Conservation (phyloP, 2,329 filamentous ascomycete species). For the Aspergillus novofumigatus region DNA sequence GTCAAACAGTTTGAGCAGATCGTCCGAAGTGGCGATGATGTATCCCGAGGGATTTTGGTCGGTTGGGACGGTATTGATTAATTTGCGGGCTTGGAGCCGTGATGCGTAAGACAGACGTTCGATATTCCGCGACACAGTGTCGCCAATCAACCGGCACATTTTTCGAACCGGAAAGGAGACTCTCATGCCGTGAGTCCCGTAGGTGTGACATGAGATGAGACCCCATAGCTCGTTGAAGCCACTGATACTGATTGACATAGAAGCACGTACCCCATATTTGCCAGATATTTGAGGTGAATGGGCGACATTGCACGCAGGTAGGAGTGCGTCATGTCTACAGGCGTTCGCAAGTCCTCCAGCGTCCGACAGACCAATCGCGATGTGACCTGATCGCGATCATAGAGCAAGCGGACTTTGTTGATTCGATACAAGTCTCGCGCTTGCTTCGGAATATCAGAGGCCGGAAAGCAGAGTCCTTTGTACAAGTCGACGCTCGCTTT, state of each 20-base stretch:
- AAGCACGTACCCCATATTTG: slow-evolving; percentile 87
- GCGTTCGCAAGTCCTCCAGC: slow-evolving; percentile 62
- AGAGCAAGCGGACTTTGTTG: slow-evolving; percentile 83
- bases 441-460: slow-evolving; percentile 79
- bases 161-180: slow-evolving; percentile 88
- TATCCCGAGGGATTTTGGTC: slow-evolving; percentile 81
- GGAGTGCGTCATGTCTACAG: slow-evolving; percentile 77
- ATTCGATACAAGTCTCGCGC: slow-evolving; percentile 85
- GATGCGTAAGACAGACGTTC: slow-evolving; percentile 83
- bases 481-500: slow-evolving; percentile 76
- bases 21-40: slow-evolving; percentile 84
- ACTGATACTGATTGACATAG: slow-evolving; percentile 91
- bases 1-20: slow-evolving; percentile 76
- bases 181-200: slow-evolving; percentile 79
- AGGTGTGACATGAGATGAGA: slow-evolving; percentile 79
- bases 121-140: slow-evolving; percentile 81
- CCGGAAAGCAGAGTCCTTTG: slow-evolving; percentile 83
- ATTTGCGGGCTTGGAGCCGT: slow-evolving; percentile 75
- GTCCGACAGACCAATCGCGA: slow-evolving; percentile 73
- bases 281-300: slow-evolving; percentile 80
- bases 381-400: slow-evolving; percentile 76
- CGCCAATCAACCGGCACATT: slow-evolving; percentile 83
- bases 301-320: slow-evolving; percentile 81
- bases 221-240: slow-evolving; percentile 85
- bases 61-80: slow-evolving; percentile 82